Evolutionary conservation across 176 grass and related monocot species (phyloP).

Genomic region (bread wheat (Triticum aestivum)): IWGSC_CS_RefSeq_v2.1 NC_057795.1:622203877-622204376

Average conservation of each 20-base stretch:
- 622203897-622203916: not conserved
- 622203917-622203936: conserved; percentile 16
- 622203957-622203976: conserved; percentile 21
- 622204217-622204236: not conserved
- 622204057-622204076: not conserved
- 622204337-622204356: not conserved
- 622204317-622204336: not conserved
- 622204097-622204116: not conserved
- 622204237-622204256: not conserved
- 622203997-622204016: not conserved
- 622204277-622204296: not conserved
- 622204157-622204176: not conserved
- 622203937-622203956: conserved; percentile 13
- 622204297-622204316: not conserved
- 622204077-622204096: not conserved
- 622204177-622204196: not conserved
- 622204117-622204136: not conserved
- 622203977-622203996: not conserved
- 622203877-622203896: conserved; percentile 13
- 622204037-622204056: not conserved
- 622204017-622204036: conserved; percentile 1
- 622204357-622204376: not conserved
- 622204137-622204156: not conserved
- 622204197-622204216: not conserved
- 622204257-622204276: not conserved